phyloP scores from a whole-genome alignment of 2,329 filamentous ascomycete species.

The Neonectria magnoliae region DNA sequence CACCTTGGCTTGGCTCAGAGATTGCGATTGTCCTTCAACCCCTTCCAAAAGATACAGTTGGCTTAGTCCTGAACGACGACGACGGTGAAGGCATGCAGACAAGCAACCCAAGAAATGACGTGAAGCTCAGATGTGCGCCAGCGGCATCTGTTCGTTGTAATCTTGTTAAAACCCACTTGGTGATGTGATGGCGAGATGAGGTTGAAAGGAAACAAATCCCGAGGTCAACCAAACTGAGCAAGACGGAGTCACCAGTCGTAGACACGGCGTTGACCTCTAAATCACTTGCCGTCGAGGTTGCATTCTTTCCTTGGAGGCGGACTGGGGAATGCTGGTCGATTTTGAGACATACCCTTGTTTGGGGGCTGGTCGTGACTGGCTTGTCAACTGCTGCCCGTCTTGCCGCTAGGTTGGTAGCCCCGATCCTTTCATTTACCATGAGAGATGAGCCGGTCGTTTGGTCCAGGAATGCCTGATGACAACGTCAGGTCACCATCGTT shows the following conservation, averaged over 20 bases:
- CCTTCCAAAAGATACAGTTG: background rate
- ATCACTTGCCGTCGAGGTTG: conserved; percentile 39
- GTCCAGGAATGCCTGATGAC: conserved; percentile 21
- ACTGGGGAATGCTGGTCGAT: conserved; percentile 44
- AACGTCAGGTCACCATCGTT: conserved; percentile 22
- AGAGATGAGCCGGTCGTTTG: conserved; percentile 30
- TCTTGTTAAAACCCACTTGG: conserved; percentile 39
- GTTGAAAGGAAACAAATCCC: conserved; percentile 28
- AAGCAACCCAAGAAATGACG: conserved; percentile 14
- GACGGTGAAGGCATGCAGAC: background rate
- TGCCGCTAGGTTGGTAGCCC: conserved; percentile 26
- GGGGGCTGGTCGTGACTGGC: conserved; percentile 12
- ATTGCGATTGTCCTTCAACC: background rate
- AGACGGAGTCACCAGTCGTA: conserved; percentile 28
- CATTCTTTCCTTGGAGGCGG: conserved; percentile 35
- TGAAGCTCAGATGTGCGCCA: conserved; percentile 34
- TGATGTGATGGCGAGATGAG: conserved; percentile 43
- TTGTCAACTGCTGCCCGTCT: conserved; percentile 25
- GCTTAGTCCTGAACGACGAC: background rate
- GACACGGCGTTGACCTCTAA: conserved; percentile 23
- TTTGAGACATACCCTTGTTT: conserved; percentile 40
- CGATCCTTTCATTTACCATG: conserved; percentile 38
- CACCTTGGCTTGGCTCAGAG: background rate
- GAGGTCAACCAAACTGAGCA: conserved; percentile 17
- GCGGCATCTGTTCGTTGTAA: conserved; percentile 42